phyloP scores from a whole-genome alignment of 2,329 filamentous ascomycete species.

The Diplodia sapinea region DNA sequence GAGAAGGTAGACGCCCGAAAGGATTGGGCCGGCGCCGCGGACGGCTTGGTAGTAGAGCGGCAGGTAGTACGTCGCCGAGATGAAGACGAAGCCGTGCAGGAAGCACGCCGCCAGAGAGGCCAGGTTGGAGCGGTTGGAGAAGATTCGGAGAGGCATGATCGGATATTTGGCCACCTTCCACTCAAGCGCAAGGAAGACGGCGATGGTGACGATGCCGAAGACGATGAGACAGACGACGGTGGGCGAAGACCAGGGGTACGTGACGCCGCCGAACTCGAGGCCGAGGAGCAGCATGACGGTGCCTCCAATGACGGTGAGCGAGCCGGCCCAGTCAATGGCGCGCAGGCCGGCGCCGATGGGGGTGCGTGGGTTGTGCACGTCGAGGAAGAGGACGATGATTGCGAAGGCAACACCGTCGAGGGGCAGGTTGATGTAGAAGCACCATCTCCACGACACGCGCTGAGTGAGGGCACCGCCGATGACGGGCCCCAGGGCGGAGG shows the following conservation, averaged over 20 bases:
- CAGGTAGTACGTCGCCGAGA: slow-evolving; percentile 78
- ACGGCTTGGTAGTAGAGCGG: slow-evolving; percentile 85
- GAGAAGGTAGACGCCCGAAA: slow-evolving; percentile 76
- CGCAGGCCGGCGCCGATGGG: slow-evolving; percentile 66
- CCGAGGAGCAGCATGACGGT: slow-evolving; percentile 87
- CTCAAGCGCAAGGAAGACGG: slow-evolving; percentile 74
- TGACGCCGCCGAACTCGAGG: slow-evolving; percentile 80
- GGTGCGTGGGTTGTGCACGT: slow-evolving; percentile 70
- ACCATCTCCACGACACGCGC: slow-evolving; percentile 68
- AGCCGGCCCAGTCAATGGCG: slow-evolving; percentile 71
- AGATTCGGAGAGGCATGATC: slow-evolving; percentile 76
- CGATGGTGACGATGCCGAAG: slow-evolving; percentile 69
- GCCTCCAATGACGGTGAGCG: slow-evolving; percentile 71
- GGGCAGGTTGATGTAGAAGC: slow-evolving; percentile 66
- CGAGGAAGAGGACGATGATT: slow-evolving; percentile 66
- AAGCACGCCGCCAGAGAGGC: slow-evolving; percentile 71
- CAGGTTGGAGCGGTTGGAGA: slow-evolving; percentile 69
- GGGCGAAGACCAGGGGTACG: slow-evolving; percentile 74
- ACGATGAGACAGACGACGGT: slow-evolving; percentile 78
- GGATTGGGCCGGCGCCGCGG: slow-evolving; percentile 69
- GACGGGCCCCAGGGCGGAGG: slow-evolving; percentile 68
- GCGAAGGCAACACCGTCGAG: slow-evolving; percentile 65
- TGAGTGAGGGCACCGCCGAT: slow-evolving; percentile 71
- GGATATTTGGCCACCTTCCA: slow-evolving; percentile 76
- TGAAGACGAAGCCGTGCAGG: slow-evolving; percentile 77